Evolutionary conservation across 129 eudicot genomes (phyloP).

Genomic region (Centella asiatica): DNA sequence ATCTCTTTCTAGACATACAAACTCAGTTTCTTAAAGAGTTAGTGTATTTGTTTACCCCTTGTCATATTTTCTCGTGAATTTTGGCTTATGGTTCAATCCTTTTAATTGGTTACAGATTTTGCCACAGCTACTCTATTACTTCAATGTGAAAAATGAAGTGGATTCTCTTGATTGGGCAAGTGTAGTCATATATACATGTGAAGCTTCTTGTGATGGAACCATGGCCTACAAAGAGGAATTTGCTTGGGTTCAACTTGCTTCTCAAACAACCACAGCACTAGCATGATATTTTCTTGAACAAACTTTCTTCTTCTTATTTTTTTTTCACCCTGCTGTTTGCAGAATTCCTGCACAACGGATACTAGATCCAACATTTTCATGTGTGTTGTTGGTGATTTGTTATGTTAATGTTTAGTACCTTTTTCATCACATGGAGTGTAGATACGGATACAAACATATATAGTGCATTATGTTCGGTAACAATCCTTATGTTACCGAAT

Average conservation of each 20-base stretch:
- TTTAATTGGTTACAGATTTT: constrained; percentile 47
- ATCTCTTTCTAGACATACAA: not conserved
- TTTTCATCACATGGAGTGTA: not conserved
- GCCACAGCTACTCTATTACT: constrained; percentile 79
- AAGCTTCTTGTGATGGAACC: constrained; percentile 59
- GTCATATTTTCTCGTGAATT: not conserved
- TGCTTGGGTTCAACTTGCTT: constrained; percentile 74
- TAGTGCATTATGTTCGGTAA: too few relatives aligned
- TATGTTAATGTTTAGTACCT: not conserved
- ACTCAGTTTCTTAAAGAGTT: not conserved
- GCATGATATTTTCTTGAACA: not conserved
- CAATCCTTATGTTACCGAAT: too few relatives aligned
- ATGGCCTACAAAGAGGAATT: constrained; percentile 65
- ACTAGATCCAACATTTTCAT: too few relatives aligned
- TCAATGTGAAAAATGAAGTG: constrained; percentile 42
- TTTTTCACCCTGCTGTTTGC: too few relatives aligned
- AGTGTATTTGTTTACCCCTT: too few relatives aligned
- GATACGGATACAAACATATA: not conserved
- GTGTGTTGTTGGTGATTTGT: too few relatives aligned
- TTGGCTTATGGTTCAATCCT: not conserved
- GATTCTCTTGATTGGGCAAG: constrained; percentile 91
- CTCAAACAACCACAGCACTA: constrained; percentile 29
- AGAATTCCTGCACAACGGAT: too few relatives aligned
- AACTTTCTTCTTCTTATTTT: too few relatives aligned
- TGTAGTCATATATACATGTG: constrained; percentile 58